Percentiles rank a stretch among this genome's conserved stretches.
Conservation (phyloP, 2,329 filamentous ascomycete species). For the Sarocladium oryzae region DNA sequence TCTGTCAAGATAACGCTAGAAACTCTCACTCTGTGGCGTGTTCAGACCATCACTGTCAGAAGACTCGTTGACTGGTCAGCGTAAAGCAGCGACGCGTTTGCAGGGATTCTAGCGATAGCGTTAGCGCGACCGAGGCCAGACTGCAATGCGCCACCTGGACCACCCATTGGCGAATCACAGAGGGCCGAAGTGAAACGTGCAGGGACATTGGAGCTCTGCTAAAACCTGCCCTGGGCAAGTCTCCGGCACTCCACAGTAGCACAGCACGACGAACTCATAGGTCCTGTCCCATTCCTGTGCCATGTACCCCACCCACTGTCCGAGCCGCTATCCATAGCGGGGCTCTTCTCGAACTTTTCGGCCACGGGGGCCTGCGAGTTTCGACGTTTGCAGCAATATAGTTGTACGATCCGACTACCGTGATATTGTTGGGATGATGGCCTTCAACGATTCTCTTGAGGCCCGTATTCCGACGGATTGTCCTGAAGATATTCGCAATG, state of each 20-base stretch:
- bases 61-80: neutral
- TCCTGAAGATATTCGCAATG: slow-evolving; percentile 41
- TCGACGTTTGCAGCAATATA: slow-evolving; percentile 7
- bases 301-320: neutral
- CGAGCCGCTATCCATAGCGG: slow-evolving; percentile 1
- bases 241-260: neutral
- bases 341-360: slow-evolving; percentile 8
- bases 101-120: neutral
- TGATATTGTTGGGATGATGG: neutral
- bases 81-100: neutral
- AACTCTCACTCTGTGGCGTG: too few species aligned
- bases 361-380: neutral
- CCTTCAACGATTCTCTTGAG: slow-evolving; percentile 42
- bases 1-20: too few species aligned
- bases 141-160: neutral
- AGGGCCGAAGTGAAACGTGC: slow-evolving; percentile 17
- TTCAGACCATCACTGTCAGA: too few species aligned
- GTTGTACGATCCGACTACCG: neutral
- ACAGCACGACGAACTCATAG: too few species aligned
- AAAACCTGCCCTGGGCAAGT: neutral
- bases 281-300: neutral
- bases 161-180: slow-evolving; percentile 20
- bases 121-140: neutral
- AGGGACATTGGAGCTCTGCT: slow-evolving; percentile 11
- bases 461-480: slow-evolving; percentile 48